Percentiles rank a stretch among this genome's conserved stretches.
Conservation (phyloP, 495 filamentous ascomycete genomes). For the Penicillium silybi region DNA sequence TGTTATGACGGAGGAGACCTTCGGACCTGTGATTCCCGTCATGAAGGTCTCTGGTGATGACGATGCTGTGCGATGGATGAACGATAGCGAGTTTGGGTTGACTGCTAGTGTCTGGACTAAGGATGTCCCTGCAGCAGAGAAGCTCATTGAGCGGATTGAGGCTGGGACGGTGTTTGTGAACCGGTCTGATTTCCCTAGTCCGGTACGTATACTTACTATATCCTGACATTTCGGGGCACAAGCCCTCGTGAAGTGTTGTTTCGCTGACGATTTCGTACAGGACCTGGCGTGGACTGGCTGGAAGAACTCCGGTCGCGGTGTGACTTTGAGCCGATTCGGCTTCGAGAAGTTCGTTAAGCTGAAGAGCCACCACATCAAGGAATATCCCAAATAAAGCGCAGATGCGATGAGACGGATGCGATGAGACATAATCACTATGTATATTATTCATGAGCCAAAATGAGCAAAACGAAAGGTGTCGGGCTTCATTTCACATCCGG, state of each 20-base stretch:
- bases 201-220: conserved; percentile 52
- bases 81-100: conserved; percentile 85
- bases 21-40: conserved; percentile 85
- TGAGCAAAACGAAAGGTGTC: background rate
- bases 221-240: background rate
- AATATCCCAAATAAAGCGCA: conserved; percentile 35
- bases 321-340: conserved; percentile 80
- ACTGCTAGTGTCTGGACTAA: conserved; percentile 97
- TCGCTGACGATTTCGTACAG: conserved; percentile 39
- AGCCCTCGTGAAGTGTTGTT: background rate
- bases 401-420: background rate
- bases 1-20: conserved; percentile 91
- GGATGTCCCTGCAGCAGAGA: conserved; percentile 66
- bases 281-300: conserved; percentile 97
- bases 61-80: conserved; percentile 80
- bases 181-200: conserved; percentile 81
- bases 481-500: background rate
- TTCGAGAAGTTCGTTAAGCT: conserved; percentile 93
- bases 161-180: conserved; percentile 97
- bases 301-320: conserved; percentile 91
- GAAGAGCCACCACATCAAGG: conserved; percentile 89
- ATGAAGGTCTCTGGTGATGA: conserved; percentile 79
- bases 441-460: background rate
- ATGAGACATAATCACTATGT: too few relatives aligned
- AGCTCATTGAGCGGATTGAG: conserved; percentile 72